Conservation (phyloP, 163 green algal species). For the Prototheca wickerhamii region DNA sequence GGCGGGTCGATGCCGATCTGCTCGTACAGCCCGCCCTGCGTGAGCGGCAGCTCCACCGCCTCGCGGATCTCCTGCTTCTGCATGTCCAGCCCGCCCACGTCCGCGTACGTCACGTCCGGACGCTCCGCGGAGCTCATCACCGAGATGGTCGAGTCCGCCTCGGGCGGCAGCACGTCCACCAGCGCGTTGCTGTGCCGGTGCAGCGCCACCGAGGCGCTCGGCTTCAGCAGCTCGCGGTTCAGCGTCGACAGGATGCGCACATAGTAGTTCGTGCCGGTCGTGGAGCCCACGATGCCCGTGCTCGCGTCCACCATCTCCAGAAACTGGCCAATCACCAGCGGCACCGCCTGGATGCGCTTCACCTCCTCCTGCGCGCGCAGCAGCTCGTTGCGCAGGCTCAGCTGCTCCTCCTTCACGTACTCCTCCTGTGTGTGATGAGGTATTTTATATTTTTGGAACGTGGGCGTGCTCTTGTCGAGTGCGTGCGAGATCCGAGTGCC, state of each 20-base stretch:
- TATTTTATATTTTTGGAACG: background rate
- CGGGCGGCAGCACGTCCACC: conserved; percentile 95
- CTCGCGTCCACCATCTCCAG: conserved; percentile 97
- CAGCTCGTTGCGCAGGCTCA: conserved; percentile 95
- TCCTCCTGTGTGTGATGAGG: conserved; percentile 69
- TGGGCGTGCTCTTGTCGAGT: background rate
- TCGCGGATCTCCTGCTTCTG: conserved; percentile 99
- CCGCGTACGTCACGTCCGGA: conserved; percentile 94
- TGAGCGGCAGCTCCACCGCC: conserved; percentile 96
- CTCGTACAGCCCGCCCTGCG: conserved; percentile 86
- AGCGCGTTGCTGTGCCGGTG: conserved; percentile 97
- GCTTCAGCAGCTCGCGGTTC: conserved; percentile 95
- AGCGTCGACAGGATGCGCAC: conserved; percentile 84
- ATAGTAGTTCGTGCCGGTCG: conserved; percentile 84
- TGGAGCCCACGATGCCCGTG: conserved; percentile 96
- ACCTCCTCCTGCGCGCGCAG: conserved; percentile 96
- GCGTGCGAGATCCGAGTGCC: background rate
- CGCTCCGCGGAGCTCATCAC: conserved; percentile 87
- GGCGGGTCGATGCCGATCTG: conserved; percentile 88
- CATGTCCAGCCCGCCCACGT: conserved; percentile 98
- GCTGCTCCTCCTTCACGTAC: conserved; percentile 99
- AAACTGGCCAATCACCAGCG: conserved; percentile 98
- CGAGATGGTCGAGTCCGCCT: conserved; percentile 95
- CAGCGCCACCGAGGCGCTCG: conserved; percentile 84
- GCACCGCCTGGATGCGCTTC: conserved; percentile 95